Conservation (phyloP, 139 green algal species). For the Chlorella sp. region DNA sequence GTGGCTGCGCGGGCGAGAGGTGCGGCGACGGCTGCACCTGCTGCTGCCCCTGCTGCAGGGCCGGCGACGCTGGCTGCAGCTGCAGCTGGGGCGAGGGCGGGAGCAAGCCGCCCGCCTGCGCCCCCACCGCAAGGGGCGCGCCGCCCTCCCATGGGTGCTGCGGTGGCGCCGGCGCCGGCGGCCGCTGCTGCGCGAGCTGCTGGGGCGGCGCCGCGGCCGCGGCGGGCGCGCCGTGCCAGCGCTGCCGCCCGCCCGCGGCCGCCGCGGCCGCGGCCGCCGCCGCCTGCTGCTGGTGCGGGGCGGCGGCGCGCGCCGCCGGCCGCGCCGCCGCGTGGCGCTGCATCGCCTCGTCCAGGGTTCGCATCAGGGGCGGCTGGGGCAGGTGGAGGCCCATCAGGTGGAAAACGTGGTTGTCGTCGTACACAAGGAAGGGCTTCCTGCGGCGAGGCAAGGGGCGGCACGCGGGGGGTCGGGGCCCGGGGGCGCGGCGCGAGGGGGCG, state of each 20-base stretch:
- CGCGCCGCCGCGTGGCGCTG: background rate
- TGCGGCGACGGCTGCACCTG: too few relatives aligned
- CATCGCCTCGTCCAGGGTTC: background rate
- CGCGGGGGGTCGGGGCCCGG: background rate
- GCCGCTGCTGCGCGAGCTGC: constrained; percentile 4
- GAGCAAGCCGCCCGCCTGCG: too few relatives aligned
- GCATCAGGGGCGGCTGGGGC: background rate
- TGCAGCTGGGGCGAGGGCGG: too few relatives aligned
- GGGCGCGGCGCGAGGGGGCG: background rate
- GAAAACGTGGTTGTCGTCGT: constrained; percentile 84
- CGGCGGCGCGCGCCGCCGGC: too few relatives aligned
- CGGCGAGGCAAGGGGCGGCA: constrained; percentile 5
- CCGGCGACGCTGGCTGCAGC: too few relatives aligned
- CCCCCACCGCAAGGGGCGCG: too few relatives aligned
- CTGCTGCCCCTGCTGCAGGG: too few relatives aligned
- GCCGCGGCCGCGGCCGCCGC: background rate
- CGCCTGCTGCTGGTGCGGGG: constrained; percentile 4
- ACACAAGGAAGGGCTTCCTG: constrained; percentile 79
- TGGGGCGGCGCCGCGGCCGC: background rate
- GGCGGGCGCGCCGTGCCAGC: background rate
- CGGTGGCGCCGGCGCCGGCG: too few relatives aligned
- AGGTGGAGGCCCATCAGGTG: constrained; percentile 53
- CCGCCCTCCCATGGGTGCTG: background rate
- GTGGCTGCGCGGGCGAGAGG: too few relatives aligned
- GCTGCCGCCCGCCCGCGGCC: background rate